Percentiles rank a stretch among this genome's conserved stretches.
Evolutionary conservation across 108 stramenopile genomes (phyloP).

Genomic region (Skeletonema potamos): DNA sequence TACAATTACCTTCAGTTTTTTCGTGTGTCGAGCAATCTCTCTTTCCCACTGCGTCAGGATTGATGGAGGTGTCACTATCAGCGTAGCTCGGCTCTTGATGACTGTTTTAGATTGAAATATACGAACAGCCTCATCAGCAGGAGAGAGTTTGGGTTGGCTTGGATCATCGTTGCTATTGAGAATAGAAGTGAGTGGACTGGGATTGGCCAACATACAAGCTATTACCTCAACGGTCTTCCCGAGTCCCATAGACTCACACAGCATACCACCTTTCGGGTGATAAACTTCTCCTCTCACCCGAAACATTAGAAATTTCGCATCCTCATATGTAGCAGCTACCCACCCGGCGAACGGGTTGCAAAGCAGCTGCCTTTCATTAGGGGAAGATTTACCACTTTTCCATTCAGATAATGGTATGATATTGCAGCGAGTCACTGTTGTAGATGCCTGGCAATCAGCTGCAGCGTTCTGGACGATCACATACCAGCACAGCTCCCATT

Average conservation of each 20-base stretch:
- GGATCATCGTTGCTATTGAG: not conserved
- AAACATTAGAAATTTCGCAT: slow-evolving; percentile 34
- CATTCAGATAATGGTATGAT: slow-evolving; percentile 22
- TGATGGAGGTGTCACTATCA: slow-evolving; percentile 71
- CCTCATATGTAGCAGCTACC: slow-evolving; percentile 34
- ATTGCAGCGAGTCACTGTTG: not conserved
- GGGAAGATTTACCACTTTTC: slow-evolving; percentile 23
- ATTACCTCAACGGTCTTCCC: slow-evolving; percentile 46
- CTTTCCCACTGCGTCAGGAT: slow-evolving; percentile 71
- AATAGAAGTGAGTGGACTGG: slow-evolving; percentile 10
- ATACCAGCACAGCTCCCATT: slow-evolving; percentile 67
- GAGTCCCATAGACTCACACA: slow-evolving; percentile 65
- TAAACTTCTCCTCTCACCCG: not conserved
- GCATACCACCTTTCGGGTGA: slow-evolving; percentile 49
- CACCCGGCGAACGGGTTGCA: slow-evolving; percentile 59
- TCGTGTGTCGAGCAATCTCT: slow-evolving; percentile 63
- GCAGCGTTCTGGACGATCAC: slow-evolving; percentile 14
- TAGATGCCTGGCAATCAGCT: not conserved
- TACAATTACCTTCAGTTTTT: slow-evolving; percentile 51
- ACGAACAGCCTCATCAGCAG: slow-evolving; percentile 7
- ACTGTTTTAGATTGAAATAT: slow-evolving; percentile 10
- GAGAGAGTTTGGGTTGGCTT: not conserved
- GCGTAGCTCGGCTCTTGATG: slow-evolving; percentile 59
- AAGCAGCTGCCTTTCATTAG: slow-evolving; percentile 19
- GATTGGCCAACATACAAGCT: slow-evolving; percentile 62